Evolutionary conservation across 805 yeast species (phyloP), one percentile per base, ranked within the genome.

Genomic region (Candida glaebosa): DNA sequence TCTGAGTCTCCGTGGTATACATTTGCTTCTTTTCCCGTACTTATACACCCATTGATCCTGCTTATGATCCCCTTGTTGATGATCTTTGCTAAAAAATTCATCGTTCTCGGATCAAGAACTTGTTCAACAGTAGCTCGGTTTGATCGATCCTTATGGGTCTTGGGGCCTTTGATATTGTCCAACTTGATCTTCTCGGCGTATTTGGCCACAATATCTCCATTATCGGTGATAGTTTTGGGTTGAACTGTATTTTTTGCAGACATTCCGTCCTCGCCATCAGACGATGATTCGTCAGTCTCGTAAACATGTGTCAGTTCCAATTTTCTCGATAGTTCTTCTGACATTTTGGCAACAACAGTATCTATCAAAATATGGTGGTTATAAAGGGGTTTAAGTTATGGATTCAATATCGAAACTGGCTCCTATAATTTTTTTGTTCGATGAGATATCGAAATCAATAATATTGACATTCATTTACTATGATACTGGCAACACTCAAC

Each of bases 1-100:
- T 95, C 96, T 57, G 87, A 91, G 50, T 67, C 72, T 14, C 72
- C 75, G 46, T 69, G 75, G 59, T 93, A 93, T 0, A 93, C 97
- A 56, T 93, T 93, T n/a, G 99, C 99, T 63, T 93, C 99, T 61
- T 93, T 93, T 37, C 99, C 99, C 0, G 99, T 93, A 53, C 93
- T 82, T 37, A 93, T 73, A 60, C 98, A 93, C 9, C 99, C 99
- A 53, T 90, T 87, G 53, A 93, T 82, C 50, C 85, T 80, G 2
- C 93, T 80, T 25, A 93, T 79, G 4, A 87, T 76, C 3, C 96
- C 96, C 52, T 86, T 82, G 55, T 82, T 86, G 61, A 87, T 82
- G 60, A 93, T 72, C 46, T 87, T 87, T 40, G 82, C 81, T 41
- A 93, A 70, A 56, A 91, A 91, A 52, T 79, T 71, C 68, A 90